Conservation (phyloP, 73 alveolate species). For the Blepharisma stoltei region DNA sequence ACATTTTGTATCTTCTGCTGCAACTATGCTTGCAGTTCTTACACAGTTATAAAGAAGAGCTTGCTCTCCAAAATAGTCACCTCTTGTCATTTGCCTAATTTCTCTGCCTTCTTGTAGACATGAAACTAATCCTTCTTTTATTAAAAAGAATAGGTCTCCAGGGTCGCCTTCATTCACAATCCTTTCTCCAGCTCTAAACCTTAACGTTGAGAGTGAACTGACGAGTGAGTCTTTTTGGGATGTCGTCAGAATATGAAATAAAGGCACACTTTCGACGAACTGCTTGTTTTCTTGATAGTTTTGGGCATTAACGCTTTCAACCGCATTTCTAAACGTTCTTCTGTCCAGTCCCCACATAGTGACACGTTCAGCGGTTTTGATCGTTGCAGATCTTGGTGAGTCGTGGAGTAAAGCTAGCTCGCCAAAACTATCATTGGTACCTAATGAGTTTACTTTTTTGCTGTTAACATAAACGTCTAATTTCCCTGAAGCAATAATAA, state of each 20-base stretch:
- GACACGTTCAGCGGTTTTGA: background rate
- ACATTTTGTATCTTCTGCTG: constrained; percentile 40
- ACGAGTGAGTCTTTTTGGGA: constrained; percentile 45
- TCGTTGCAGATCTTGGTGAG: constrained; percentile 26
- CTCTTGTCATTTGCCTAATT: constrained; percentile 45
- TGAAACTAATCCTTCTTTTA: constrained; percentile 45
- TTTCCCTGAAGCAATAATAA: background rate
- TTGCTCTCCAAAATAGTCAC: constrained; percentile 57
- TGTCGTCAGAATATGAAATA: constrained; percentile 46
- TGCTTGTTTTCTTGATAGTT: constrained; percentile 45
- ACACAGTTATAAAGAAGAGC: constrained; percentile 46
- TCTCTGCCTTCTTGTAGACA: constrained; percentile 44
- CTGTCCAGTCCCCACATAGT: constrained; percentile 56
- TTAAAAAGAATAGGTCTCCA: constrained; percentile 46
- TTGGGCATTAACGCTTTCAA: constrained; percentile 42
- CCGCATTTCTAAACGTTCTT: constrained; percentile 49
- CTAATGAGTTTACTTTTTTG: background rate
- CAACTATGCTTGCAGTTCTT: constrained; percentile 55
- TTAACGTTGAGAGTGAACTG: constrained; percentile 32
- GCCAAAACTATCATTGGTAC: constrained; percentile 63
- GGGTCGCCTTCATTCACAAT: constrained; percentile 53
- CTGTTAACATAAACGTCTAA: background rate
- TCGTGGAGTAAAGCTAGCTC: constrained; percentile 67
- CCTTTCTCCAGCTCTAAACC: constrained; percentile 39
- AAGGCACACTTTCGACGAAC: constrained; percentile 49